phyloP scores from a whole-genome alignment of 1,284 basidiomycete species.

The Puccinia polysora region DNA sequence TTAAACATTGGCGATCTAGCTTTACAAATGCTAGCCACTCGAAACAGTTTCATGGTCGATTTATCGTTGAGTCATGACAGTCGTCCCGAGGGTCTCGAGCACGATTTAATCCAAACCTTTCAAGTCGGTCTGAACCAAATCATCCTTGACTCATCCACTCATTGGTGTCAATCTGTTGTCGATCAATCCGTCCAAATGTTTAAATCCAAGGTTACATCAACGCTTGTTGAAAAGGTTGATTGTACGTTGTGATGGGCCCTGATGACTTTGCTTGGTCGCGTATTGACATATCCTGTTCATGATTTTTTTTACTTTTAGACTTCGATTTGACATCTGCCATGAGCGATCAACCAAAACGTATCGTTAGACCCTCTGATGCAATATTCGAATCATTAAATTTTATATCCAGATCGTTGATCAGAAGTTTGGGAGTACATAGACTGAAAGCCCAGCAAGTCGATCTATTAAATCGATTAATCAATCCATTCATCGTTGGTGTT shows the following conservation, averaged over 20 bases:
- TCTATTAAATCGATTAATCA: not conserved
- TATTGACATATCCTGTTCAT: not conserved
- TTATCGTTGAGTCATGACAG: not conserved
- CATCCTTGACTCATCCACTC: not conserved
- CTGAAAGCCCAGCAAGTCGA: not conserved
- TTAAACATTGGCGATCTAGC: constrained; percentile 24
- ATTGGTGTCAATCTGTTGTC: not conserved
- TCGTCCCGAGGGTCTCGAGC: not conserved
- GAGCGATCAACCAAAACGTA: not conserved
- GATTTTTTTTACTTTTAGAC: not conserved
- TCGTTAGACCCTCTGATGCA: not conserved
- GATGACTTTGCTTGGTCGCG: not conserved
- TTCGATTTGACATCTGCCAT: not conserved
- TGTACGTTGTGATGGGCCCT: not conserved
- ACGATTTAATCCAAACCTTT: not conserved
- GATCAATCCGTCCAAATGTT: not conserved
- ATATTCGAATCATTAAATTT: not conserved
- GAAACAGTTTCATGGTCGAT: constrained; percentile 23
- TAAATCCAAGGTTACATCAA: not conserved
- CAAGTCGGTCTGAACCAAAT: constrained; percentile 8
- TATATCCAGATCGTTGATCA: not conserved
- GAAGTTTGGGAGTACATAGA: not conserved
- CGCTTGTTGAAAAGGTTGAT: not conserved
- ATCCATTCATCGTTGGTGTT: not conserved
- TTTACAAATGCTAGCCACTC: constrained; percentile 11